Conservation (phyloP, 2,329 filamentous ascomycete species). For the Phaeomoniella chlamydospora region DNA sequence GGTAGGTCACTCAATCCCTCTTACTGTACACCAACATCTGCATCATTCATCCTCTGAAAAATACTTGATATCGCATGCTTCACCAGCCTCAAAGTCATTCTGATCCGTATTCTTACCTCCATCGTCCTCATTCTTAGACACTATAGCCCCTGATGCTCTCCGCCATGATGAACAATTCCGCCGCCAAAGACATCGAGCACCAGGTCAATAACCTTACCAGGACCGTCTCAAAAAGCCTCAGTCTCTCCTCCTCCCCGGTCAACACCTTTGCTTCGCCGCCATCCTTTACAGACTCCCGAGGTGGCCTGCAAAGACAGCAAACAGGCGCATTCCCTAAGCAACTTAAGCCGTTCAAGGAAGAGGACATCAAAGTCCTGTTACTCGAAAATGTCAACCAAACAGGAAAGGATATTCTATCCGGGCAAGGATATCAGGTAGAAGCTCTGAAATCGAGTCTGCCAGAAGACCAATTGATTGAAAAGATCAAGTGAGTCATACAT, state of each 20-base stretch:
- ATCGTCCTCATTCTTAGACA: background rate
- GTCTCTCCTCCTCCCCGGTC: conserved; percentile 58
- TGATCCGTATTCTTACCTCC: no score
- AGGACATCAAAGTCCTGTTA: conserved; percentile 91
- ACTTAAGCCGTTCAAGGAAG: conserved; percentile 87
- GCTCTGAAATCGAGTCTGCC: conserved; percentile 75
- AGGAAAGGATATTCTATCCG: conserved; percentile 65
- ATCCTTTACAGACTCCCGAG: background rate
- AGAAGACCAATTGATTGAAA: conserved; percentile 89
- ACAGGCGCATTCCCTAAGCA: conserved; percentile 41
- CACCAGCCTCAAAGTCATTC: no score
- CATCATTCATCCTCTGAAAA: no score
- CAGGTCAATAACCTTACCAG: conserved; percentile 1
- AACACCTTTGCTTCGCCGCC: conserved; percentile 47
- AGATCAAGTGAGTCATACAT: conserved; percentile 57
- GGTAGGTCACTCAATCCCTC: no score
- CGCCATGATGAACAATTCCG: background rate
- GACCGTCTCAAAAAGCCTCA: conserved; percentile 1
- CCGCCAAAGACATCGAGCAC: conserved; percentile 2
- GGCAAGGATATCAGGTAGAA: conserved; percentile 94
- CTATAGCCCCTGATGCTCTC: background rate
- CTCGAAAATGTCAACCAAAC: conserved; percentile 93
- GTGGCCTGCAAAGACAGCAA: background rate
- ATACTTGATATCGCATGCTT: no score
- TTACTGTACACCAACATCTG: no score